Percentiles rank a stretch among this genome's conserved stretches.
phyloP scores from a whole-genome alignment of 768 basidiomycete genomes.

The Suillus hirtellus region DNA sequence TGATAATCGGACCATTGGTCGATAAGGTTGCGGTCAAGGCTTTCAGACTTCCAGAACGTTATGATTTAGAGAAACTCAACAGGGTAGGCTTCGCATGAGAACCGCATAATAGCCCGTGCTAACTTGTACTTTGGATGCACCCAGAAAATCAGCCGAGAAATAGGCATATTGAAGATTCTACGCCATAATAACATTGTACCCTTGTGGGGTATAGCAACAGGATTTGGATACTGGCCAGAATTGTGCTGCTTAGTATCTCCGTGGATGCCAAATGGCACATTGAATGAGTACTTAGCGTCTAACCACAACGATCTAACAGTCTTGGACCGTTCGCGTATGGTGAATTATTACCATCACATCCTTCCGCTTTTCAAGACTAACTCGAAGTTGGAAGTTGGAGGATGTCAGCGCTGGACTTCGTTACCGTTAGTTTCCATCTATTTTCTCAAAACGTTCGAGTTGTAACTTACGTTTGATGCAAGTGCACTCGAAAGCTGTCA shows the following conservation, averaged over 20 bases:
- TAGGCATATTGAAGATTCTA: neutral
- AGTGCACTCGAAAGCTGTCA: neutral
- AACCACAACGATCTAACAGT: too few relatives aligned
- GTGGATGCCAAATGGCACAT: too few relatives aligned
- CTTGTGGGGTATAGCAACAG: neutral
- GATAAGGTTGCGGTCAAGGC: neutral
- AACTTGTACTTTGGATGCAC: neutral
- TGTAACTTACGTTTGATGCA: neutral
- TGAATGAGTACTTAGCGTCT: too few relatives aligned
- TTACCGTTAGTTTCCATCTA: neutral
- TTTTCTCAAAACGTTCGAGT: neutral
- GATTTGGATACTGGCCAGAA: neutral
- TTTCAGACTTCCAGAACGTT: neutral
- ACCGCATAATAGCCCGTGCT: too few relatives aligned
- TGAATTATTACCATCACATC: too few relatives aligned
- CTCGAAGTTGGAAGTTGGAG: neutral
- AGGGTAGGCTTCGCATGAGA: neutral
- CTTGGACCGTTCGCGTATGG: too few relatives aligned
- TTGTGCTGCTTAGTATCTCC: too few relatives aligned
- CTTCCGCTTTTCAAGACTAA: neutral
- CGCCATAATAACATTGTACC: neutral
- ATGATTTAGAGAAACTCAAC: neutral
- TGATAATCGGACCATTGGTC: neutral
- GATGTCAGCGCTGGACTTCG: neutral
- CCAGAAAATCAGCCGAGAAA: neutral